phyloP scores from a whole-genome alignment of 768 basidiomycete species.

The Suillus subalutaceus region DNA sequence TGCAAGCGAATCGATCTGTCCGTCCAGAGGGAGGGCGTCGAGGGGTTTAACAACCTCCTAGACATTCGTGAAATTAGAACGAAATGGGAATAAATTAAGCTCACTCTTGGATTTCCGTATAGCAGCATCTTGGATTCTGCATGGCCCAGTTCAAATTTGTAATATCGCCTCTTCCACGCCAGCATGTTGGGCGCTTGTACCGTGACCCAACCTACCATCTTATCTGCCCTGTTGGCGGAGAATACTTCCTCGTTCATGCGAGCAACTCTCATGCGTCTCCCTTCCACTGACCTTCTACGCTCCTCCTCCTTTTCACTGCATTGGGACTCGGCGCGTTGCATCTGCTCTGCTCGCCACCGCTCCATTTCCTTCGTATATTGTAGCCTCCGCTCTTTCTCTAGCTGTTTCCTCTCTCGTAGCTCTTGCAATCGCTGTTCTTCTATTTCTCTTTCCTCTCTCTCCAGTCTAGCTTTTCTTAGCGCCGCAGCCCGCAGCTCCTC shows the following conservation, averaged over 20 bases:
- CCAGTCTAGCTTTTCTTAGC: constrained; percentile 38
- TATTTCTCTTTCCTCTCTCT: constrained; percentile 42
- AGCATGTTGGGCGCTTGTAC: constrained; percentile 56
- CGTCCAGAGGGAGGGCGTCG: constrained; percentile 47
- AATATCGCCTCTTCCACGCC: constrained; percentile 69
- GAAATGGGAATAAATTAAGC: constrained; percentile 13
- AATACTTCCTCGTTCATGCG: constrained; percentile 50
- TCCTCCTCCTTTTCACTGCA: constrained; percentile 47
- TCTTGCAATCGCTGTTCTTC: constrained; percentile 49
- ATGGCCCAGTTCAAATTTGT: constrained; percentile 50
- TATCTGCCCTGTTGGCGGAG: constrained; percentile 41
- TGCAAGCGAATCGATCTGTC: constrained; percentile 47
- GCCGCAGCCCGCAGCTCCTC: constrained; percentile 43
- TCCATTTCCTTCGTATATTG: constrained; percentile 56
- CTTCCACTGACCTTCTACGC: constrained; percentile 43
- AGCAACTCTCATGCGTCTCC: constrained; percentile 41
- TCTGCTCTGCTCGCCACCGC: constrained; percentile 54
- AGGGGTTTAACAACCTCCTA: constrained; percentile 34
- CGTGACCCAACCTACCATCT: constrained; percentile 61
- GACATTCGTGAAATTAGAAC: not conserved
- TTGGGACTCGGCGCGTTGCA: constrained; percentile 46
- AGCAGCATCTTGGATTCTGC: constrained; percentile 41
- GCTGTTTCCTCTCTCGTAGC: constrained; percentile 49
- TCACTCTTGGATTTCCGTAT: constrained; percentile 55
- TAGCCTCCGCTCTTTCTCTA: constrained; percentile 49